Evolutionary conservation across 2,329 filamentous ascomycete genomes (phyloP).

Genomic region (Hysterium pulicare): DNA sequence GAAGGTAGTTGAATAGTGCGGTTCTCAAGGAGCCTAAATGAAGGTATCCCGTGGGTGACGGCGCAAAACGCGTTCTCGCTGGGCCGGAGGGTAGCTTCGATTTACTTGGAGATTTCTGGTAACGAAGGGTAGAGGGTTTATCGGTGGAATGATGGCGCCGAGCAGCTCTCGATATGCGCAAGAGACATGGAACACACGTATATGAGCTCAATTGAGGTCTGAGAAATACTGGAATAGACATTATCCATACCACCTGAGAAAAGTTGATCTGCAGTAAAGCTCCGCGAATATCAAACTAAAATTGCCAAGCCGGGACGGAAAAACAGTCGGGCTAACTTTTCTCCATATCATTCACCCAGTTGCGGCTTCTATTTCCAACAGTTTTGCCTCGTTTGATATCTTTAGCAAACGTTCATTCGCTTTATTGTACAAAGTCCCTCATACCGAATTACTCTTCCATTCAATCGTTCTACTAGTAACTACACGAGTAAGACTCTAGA

Average conservation of each 20-base stretch:
- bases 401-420: too few relatives aligned
- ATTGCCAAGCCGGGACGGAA: too few relatives aligned
- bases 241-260: slow-evolving; percentile 11
- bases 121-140: slow-evolving; percentile 12
- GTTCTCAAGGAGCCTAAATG: slow-evolving; percentile 90
- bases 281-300: too few relatives aligned
- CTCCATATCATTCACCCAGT: too few relatives aligned
- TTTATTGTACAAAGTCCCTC: too few relatives aligned
- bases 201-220: slow-evolving; percentile 21
- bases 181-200: slow-evolving; percentile 29
- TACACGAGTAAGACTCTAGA: too few relatives aligned
- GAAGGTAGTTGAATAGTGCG: slow-evolving; percentile 89
- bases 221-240: slow-evolving; percentile 20
- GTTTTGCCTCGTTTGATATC: too few relatives aligned
- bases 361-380: too few relatives aligned
- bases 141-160: slow-evolving; percentile 1
- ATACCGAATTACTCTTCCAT: too few relatives aligned
- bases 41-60: slow-evolving; percentile 89
- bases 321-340: too few relatives aligned
- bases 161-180: slow-evolving; percentile 16
- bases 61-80: slow-evolving; percentile 79
- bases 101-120: slow-evolving; percentile 8
- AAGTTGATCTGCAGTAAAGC: too few relatives aligned
- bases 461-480: too few relatives aligned
- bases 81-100: slow-evolving; percentile 23